Conservation (phyloP, 2,329 filamentous ascomycete species). For the Aspergillus vadensis region DNA sequence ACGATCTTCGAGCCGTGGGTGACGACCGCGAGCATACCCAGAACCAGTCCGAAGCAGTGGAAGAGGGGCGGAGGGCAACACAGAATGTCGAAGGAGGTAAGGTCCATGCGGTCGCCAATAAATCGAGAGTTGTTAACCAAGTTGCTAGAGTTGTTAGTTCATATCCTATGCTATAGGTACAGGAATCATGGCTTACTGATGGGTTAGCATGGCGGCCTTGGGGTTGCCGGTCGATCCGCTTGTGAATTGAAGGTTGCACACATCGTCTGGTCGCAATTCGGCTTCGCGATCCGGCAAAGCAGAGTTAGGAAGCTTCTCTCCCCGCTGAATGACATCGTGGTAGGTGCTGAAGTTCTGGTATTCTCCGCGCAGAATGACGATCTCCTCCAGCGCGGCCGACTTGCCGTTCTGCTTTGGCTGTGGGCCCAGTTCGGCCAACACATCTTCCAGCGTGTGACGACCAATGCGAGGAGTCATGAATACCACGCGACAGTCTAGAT, state of each 20-base stretch:
- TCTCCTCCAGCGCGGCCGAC: slow-evolving; percentile 47
- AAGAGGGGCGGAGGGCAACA: slow-evolving; percentile 84
- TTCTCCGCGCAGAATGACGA: slow-evolving; percentile 63
- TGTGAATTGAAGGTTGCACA: slow-evolving; percentile 75
- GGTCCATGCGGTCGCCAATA: slow-evolving; percentile 72
- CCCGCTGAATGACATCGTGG: slow-evolving; percentile 57
- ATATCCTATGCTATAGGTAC: not conserved
- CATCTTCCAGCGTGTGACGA: slow-evolving; percentile 61
- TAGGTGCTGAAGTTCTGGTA: slow-evolving; percentile 62
- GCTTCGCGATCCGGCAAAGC: slow-evolving; percentile 57
- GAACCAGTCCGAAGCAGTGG: slow-evolving; percentile 81
- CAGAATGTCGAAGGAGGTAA: slow-evolving; percentile 66
- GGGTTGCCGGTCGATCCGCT: slow-evolving; percentile 72
- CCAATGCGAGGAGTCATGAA: slow-evolving; percentile 73
- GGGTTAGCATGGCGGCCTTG: slow-evolving; percentile 74
- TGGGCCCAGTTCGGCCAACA: slow-evolving; percentile 57
- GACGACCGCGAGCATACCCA: slow-evolving; percentile 70
- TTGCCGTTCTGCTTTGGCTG: slow-evolving; percentile 34
- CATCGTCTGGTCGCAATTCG: slow-evolving; percentile 64
- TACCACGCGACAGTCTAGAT: slow-evolving; percentile 66
- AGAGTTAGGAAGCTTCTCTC: slow-evolving; percentile 52
- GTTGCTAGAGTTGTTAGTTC: slow-evolving; percentile 32
- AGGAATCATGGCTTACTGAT: slow-evolving; percentile 53
- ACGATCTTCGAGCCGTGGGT: slow-evolving; percentile 77
- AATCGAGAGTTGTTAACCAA: slow-evolving; percentile 66